Percentiles rank a stretch among this genome's conserved stretches.
Conservation (phyloP, 257 asterid species). For the Solanum raphanifolium region DNA sequence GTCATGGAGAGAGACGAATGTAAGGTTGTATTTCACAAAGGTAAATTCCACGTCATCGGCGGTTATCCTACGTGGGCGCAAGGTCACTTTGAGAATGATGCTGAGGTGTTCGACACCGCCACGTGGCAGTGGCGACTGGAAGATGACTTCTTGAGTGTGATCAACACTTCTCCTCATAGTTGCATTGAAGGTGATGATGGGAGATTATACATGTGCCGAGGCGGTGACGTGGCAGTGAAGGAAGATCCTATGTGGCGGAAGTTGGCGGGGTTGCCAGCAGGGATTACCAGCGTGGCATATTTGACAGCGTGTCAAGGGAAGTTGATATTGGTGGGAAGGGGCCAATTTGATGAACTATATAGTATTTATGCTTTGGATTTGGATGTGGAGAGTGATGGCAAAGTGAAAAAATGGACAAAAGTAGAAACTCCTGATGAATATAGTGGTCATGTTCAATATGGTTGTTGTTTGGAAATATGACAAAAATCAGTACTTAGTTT, state of each 20-base stretch:
- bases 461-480: constrained; percentile 4
- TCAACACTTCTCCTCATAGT: neutral
- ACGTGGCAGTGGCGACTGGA: neutral
- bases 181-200: neutral
- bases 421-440: neutral
- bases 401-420: neutral
- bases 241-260: neutral
- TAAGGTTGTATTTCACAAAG: neutral
- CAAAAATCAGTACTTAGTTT: neutral
- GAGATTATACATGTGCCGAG: neutral
- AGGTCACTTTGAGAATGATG: constrained; percentile 1
- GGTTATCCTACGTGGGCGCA: constrained; percentile 8
- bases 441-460: neutral
- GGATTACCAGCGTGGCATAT: neutral
- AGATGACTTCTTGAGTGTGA: neutral
- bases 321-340: neutral
- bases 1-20: constrained; percentile 10
- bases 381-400: neutral
- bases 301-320: constrained; percentile 10
- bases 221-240: neutral
- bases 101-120: neutral
- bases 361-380: neutral
- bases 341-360: neutral
- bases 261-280: neutral
- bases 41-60: constrained; percentile 11